These are phyloP conservation scores for Mycena leptocephala DNA, from an alignment of 768 basidiomycete species.

Conservation along the genomic window DNA sequence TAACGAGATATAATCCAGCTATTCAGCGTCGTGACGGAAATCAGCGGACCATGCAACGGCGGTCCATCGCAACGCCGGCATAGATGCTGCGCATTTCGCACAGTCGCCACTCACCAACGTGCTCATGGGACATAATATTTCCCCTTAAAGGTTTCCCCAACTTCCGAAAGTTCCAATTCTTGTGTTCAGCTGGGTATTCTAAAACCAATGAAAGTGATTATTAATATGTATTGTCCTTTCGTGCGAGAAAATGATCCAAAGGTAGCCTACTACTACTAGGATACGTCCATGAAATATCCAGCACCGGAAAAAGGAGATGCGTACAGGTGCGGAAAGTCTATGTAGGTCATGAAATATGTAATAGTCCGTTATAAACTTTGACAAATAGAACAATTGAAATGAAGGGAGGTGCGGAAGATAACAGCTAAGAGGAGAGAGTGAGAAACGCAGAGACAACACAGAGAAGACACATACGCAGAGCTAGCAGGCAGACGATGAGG, in stretches of 20 bases:
- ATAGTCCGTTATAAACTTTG: slow-evolving; percentile 72
- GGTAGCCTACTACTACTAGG: slow-evolving; percentile 38
- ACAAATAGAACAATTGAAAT: slow-evolving; percentile 79
- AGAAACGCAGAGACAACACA: slow-evolving; percentile 1
- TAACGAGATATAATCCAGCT: too few species aligned
- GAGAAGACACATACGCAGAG: slow-evolving; percentile 76
- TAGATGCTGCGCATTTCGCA: slow-evolving; percentile 3
- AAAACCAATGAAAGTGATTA: background rate
- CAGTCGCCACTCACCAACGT: background rate
- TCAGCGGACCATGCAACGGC: too few species aligned
- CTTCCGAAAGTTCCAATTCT: too few species aligned
- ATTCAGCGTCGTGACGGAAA: too few species aligned
- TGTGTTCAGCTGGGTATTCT: too few species aligned
- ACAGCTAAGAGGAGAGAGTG: slow-evolving; percentile 60
- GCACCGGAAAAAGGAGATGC: slow-evolving; percentile 28
- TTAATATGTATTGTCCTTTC: slow-evolving; percentile 33
- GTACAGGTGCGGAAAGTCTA: slow-evolving; percentile 33
- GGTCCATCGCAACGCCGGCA: too few species aligned
- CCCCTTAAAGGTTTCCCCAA: too few species aligned
- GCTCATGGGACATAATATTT: background rate
- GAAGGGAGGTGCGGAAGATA: slow-evolving; percentile 73
- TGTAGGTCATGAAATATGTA: slow-evolving; percentile 51
- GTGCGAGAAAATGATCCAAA: slow-evolving; percentile 32
- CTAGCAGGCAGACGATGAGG: slow-evolving; percentile 84
- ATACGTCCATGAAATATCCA: slow-evolving; percentile 35